Evolutionary conservation across 2,329 filamentous ascomycete genomes (phyloP).

Genomic region (Chalaropsis ovoidea): DNA sequence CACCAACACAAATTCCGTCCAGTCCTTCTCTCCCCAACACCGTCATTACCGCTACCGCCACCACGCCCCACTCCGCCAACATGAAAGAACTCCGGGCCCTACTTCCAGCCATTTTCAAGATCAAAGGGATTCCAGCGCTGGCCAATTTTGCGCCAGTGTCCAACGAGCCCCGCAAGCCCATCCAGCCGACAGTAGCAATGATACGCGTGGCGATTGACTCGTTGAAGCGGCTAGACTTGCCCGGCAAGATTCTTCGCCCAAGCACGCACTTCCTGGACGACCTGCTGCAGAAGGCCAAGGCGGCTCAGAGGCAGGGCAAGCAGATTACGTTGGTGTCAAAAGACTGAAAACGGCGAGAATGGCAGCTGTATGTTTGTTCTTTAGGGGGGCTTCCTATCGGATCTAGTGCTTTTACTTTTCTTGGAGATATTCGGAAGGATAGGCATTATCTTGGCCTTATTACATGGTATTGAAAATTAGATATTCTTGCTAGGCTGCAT

Average conservation of each 20-base stretch:
- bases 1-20: neutral
- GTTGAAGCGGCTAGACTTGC: constrained; percentile 4
- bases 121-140: neutral
- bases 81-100: constrained; percentile 18
- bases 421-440: too few relatives aligned
- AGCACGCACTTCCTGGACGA: constrained; percentile 19
- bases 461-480: neutral
- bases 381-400: neutral
- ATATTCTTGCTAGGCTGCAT: neutral
- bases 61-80: neutral
- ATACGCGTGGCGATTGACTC: constrained; percentile 20
- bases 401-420: too few relatives aligned
- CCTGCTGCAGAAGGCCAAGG: constrained; percentile 17
- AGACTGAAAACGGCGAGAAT: neutral
- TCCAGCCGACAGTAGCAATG: constrained; percentile 16
- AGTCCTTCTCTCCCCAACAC: neutral
- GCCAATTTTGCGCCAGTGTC: neutral
- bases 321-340: constrained; percentile 9
- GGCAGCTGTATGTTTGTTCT: neutral
- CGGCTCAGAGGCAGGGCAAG: constrained; percentile 15
- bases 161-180: neutral
- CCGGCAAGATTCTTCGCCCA: constrained; percentile 3
- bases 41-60: neutral
- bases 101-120: constrained; percentile 17
- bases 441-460: neutral